Evolutionary conservation across 257 asterid genomes (phyloP).

Genomic region (Leptodermis oblonga): DNA sequence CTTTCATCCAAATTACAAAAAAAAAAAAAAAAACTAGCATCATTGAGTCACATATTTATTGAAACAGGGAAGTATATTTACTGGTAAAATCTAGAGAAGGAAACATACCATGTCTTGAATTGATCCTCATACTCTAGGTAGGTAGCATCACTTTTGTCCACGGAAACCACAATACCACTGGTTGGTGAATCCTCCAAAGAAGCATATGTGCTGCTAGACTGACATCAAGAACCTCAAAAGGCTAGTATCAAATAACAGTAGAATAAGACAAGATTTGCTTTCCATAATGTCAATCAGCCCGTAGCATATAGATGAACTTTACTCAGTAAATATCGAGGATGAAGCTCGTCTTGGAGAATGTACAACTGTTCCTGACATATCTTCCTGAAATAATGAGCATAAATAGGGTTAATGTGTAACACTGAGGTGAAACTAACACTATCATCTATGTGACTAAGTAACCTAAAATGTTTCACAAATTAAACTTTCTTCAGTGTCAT

Average conservation of each 20-base stretch:
- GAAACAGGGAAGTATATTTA: no score
- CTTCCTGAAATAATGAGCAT: conserved; percentile 56
- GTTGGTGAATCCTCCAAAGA: conserved; percentile 77
- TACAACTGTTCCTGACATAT: conserved; percentile 68
- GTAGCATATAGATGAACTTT: conserved; percentile 47
- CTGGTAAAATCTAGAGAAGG: no score
- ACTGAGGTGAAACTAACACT: not conserved
- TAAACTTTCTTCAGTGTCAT: not conserved
- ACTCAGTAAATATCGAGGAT: conserved; percentile 56
- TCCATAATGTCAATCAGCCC: conserved; percentile 19
- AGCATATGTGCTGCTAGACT: conserved; percentile 75
- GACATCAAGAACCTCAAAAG: conserved; percentile 28
- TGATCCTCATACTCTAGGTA: no score
- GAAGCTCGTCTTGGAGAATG: conserved; percentile 74
- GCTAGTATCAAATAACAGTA: conserved; percentile 23
- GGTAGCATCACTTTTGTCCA: no score
- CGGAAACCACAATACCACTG: conserved; percentile 92
- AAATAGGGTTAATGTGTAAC: not conserved
- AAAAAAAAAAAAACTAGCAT: no score
- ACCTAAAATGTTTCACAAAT: not conserved
- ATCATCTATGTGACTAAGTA: not conserved
- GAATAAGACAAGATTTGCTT: conserved; percentile 4
- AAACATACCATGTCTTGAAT: no score
- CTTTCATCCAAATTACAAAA: no score
- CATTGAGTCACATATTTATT: no score